Evolutionary conservation across 768 basidiomycete species (phyloP).

Genomic region (Suillus sp.): DNA sequence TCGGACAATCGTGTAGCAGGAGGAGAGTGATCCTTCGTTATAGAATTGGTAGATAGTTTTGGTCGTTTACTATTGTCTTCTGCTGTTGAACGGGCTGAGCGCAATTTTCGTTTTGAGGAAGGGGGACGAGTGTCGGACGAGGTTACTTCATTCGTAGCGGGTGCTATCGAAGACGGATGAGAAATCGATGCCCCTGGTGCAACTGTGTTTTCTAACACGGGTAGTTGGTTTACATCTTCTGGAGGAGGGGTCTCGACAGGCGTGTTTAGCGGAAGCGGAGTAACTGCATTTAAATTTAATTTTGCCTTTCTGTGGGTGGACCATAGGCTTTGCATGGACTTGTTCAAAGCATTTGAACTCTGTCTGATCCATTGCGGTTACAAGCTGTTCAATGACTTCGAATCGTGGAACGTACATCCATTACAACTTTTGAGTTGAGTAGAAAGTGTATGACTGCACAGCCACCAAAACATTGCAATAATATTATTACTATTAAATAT

Average conservation of each 20-base stretch:
- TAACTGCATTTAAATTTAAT: conserved; percentile 61
- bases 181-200: not conserved
- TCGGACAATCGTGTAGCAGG: conserved; percentile 79
- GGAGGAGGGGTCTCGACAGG: not conserved
- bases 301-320: conserved; percentile 63
- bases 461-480: not conserved
- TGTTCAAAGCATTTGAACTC: conserved; percentile 75
- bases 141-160: conserved; percentile 12
- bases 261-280: conserved; percentile 13
- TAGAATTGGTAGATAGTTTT: conserved; percentile 40
- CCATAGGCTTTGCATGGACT: conserved; percentile 82
- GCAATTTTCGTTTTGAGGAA: conserved; percentile 62
- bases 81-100: conserved; percentile 46
- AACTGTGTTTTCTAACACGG: not conserved
- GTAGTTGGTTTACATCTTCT: not conserved
- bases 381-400: conserved; percentile 9
- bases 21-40: conserved; percentile 56
- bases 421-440: not conserved
- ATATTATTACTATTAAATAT: too few species aligned
- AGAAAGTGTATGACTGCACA: not conserved
- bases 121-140: conserved; percentile 22
- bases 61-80: conserved; percentile 63
- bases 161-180: conserved; percentile 18
- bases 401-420: conserved; percentile 11
- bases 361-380: conserved; percentile 49